Evolutionary conservation across 2,329 filamentous ascomycete genomes (phyloP).

Genomic region (Aspergillus amoenus): DNA sequence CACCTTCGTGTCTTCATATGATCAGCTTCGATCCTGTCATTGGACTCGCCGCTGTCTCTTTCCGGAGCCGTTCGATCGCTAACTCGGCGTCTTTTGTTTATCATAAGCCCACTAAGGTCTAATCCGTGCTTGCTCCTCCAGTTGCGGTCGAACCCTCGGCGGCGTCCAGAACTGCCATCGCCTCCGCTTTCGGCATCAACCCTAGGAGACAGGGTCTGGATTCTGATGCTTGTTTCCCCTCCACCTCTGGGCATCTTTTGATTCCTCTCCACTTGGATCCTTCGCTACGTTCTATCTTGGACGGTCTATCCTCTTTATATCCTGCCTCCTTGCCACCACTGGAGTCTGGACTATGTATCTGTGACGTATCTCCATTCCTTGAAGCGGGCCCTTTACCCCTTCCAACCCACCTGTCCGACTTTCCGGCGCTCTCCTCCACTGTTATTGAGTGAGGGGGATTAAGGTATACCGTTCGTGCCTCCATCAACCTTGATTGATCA

Average conservation of each 20-base stretch:
- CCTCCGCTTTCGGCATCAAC: constrained; percentile 8
- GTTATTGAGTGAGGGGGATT: constrained; percentile 5
- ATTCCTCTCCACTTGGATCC: neutral
- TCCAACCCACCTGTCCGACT: constrained; percentile 16
- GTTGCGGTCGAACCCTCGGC: neutral
- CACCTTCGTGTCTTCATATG: constrained; percentile 21
- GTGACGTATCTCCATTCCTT: constrained; percentile 29
- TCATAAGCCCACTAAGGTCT: constrained; percentile 8
- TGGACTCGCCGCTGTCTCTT: constrained; percentile 15
- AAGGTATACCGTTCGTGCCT: constrained; percentile 17
- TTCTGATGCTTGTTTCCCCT: neutral
- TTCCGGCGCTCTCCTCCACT: neutral
- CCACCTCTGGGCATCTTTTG: neutral
- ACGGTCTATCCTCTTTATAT: neutral
- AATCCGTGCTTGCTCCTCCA: neutral
- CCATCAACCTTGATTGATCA: neutral
- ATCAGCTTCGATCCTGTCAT: constrained; percentile 12
- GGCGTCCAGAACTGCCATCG: neutral
- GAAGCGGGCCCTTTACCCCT: constrained; percentile 24
- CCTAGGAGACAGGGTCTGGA: neutral
- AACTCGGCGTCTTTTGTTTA: constrained; percentile 17
- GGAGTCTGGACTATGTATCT: constrained; percentile 22
- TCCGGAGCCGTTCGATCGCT: constrained; percentile 6
- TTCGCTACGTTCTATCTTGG: neutral
- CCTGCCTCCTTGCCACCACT: constrained; percentile 3